Conservation (phyloP, 164 flowering plant species). For the Protea cynaroides region DNA sequence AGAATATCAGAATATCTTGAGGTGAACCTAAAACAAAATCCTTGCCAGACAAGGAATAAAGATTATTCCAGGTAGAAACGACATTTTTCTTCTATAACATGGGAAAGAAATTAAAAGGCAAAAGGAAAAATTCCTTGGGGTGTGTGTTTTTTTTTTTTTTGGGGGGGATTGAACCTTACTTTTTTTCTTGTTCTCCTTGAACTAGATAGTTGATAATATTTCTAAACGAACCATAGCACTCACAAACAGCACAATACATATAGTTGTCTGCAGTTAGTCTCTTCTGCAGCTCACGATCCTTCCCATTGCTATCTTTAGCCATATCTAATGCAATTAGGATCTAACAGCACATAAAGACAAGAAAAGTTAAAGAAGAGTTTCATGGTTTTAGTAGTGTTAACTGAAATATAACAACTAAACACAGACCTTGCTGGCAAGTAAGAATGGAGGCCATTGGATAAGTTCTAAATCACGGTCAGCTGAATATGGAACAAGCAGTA, state of each 20-base stretch:
- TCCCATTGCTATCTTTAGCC: constrained; percentile 96
- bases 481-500: constrained; percentile 96
- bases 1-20: neutral
- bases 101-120: neutral
- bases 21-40: neutral
- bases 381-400: neutral
- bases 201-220: constrained; percentile 62
- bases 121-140: no score
- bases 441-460: constrained; percentile 95
- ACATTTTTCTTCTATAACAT: no score
- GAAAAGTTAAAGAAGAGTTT: neutral
- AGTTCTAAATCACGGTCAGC: constrained; percentile 81
- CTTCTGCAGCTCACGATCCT: constrained; percentile 73
- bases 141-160: no score
- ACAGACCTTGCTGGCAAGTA: constrained; percentile 94
- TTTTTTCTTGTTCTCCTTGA: constrained; percentile 53
- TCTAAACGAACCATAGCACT: constrained; percentile 82
- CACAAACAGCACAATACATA: constrained; percentile 82
- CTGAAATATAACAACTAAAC: neutral
- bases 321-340: constrained; percentile 96
- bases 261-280: constrained; percentile 60
- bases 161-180: constrained; percentile 26
- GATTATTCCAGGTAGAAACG: no score
- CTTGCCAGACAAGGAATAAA: neutral
- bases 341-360: constrained; percentile 22